A percentile compares a stretch with the other conserved stretches of the same genome.
These are phyloP conservation scores for Carallia brachiata DNA, from an alignment of 345 rosid genomes.

Conservation along the genomic window DNA sequence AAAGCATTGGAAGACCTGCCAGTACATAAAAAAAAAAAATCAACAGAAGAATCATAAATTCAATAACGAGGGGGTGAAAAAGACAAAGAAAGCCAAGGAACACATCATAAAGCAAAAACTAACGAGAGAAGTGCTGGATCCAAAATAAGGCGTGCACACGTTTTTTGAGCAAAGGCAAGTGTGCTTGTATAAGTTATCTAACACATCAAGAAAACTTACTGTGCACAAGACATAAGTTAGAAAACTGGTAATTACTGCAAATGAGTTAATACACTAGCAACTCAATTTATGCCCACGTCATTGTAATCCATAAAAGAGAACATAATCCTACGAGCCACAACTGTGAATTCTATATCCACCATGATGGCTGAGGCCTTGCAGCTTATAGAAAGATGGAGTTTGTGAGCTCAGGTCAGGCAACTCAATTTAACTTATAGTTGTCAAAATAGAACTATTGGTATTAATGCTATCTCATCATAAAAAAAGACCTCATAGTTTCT, in stretches of 20 bases:
- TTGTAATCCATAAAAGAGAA: no score
- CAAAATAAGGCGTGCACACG: neutral
- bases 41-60: neutral
- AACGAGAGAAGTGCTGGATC: neutral
- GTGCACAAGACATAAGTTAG: neutral
- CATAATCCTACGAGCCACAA: no score
- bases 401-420: no score
- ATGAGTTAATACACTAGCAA: neutral
- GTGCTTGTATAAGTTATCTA: neutral
- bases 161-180: neutral
- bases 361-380: no score
- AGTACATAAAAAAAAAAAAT: constrained; percentile 10
- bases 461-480: neutral
- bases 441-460: no score
- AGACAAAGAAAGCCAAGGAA: neutral
- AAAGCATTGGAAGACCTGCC: constrained; percentile 58
- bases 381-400: no score
- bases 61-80: neutral
- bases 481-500: neutral
- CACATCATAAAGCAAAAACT: neutral
- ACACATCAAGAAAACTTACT: neutral
- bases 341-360: no score
- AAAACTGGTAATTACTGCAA: neutral
- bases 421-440: no score
- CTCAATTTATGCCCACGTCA: neutral